Evolutionary conservation across 2,329 filamentous ascomycete species (phyloP), one percentile per base, ranked within the genome.

Genomic region (Hypoxylon rubiginosum): DNA sequence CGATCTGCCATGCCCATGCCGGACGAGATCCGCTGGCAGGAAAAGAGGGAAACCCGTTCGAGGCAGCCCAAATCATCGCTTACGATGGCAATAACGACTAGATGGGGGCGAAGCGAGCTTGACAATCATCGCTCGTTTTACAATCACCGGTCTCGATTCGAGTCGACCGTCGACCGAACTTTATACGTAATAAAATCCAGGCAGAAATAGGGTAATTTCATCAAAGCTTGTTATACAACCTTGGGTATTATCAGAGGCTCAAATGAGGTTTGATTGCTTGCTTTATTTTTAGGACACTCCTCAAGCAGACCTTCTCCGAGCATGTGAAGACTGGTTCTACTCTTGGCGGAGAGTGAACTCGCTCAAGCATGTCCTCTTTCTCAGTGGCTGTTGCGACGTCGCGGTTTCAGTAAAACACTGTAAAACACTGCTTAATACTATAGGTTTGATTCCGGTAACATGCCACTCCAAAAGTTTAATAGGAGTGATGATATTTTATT

Each of bases 31-130:
- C 58, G n/a, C 50, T 48, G 19, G 24, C 3, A 17, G 30, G 24
- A 39, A 17, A 52, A n/a, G n/a, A 24, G 21, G 15, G 39, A 49
- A 52, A 52, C 52, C 57, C 32, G 59, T 63, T 57, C 48, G 21
- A 65, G 52, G 46, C 43, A 43, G 24, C 32, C 17, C 49, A 56
- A 63, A 62, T 66, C 56, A 66, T 66, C 56, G 62, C 62, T 68
- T 66, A 66, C 45, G 49, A 65, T 58, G 56, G 19, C 49, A 19
- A 41, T 8, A 49, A 26, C n/a, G 13, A 58, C 28, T 41, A 2
- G 26, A 52, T 50, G 36, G 30, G 43, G 32, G 32, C 4, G 52
- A 58, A 58, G 6, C 28, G 48, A 54, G n/a, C 17, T 51, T 62
- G 52, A 60, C 55, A 51, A 36, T 53, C 21, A 24, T 32, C 32